Evolutionary conservation across 306 rosid species (phyloP), one percentile per base, ranked within the genome.

Genomic region (Ormosia semicastrata): DNA sequence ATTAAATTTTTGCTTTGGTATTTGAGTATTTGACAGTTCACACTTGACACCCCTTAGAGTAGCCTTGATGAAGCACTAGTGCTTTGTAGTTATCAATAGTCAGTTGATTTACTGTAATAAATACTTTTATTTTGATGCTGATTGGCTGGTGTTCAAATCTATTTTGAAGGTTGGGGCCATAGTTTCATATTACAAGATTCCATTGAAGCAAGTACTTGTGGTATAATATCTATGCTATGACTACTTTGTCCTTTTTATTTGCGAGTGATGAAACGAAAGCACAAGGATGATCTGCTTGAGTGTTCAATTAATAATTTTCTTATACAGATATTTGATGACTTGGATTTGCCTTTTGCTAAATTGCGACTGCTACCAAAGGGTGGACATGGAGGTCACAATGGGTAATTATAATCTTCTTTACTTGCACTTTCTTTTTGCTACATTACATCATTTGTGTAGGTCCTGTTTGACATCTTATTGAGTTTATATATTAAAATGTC

Each of bases 381-480:
- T 34, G 98, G 99, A 47, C 99, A 93, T 67, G 98, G 99, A 89
- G 99, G 99, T 68, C 99, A 93, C 46, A 93, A 95, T 65, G 98
- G 99, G 98, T 93, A 89, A 85, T 50, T 81, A 58, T 7, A 60
- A 39, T 78, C 49, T 65, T 53, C 74, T 81, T 24, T 63, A 46
- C 43, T 44, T 71, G 57, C 64, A 40, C 75, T 49, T 7, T 12
- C 29, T 17, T 60, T 76, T 80, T 86, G 79, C 60, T 76, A 29
- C 56, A 30, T 49, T 29, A 49, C 73, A 13, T 13, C 59, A 13
- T 69, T 49, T 71, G 34, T 68, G 47, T 63, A 66, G 54, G 50
- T 53, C 54, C 68, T 17, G 49, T 72, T 32, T 29, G 60, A 44
- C 66, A 49, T 59, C 53, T 66, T 13, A 34, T 58, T 63, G 69